Conservation (phyloP, 73 alveolate species). For the Paramecium biaurelia region DNA sequence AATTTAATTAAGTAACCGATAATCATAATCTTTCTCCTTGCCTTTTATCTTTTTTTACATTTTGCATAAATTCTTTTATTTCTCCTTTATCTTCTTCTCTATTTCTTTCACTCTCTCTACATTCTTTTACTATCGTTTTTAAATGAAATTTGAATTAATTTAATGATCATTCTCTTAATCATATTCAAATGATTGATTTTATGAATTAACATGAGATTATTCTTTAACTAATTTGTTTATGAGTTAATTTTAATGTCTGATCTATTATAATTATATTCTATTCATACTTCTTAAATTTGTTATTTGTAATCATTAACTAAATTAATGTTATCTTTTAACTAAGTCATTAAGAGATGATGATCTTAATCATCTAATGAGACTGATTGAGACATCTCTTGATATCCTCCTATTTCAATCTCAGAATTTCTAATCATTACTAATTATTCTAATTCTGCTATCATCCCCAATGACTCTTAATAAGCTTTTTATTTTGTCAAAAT, state of each 20-base stretch:
- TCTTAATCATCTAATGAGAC: slow-evolving; percentile 13
- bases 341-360: not conserved
- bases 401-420: not conserved
- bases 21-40: not conserved
- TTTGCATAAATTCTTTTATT: not conserved
- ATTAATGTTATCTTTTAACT: slow-evolving; percentile 30
- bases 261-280: not conserved
- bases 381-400: not conserved
- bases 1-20: not conserved
- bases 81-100: slow-evolving; percentile 5
- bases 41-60: slow-evolving; percentile 22
- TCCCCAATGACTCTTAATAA: not conserved
- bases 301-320: slow-evolving; percentile 36
- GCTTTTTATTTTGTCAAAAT: not conserved
- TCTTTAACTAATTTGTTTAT: slow-evolving; percentile 32
- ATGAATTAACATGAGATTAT: not conserved
- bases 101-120: slow-evolving; percentile 26
- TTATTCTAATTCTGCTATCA: slow-evolving; percentile 52
- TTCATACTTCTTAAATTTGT: slow-evolving; percentile 14
- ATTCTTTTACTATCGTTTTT: not conserved
- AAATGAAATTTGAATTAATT: not conserved
- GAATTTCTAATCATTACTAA: not conserved
- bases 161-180: slow-evolving; percentile 20
- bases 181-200: not conserved
- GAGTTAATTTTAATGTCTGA: slow-evolving; percentile 15